These are phyloP conservation scores for Arachnopeziza araneosa DNA, from an alignment of 2,329 filamentous ascomycete genomes.

Conservation along the genomic window DNA sequence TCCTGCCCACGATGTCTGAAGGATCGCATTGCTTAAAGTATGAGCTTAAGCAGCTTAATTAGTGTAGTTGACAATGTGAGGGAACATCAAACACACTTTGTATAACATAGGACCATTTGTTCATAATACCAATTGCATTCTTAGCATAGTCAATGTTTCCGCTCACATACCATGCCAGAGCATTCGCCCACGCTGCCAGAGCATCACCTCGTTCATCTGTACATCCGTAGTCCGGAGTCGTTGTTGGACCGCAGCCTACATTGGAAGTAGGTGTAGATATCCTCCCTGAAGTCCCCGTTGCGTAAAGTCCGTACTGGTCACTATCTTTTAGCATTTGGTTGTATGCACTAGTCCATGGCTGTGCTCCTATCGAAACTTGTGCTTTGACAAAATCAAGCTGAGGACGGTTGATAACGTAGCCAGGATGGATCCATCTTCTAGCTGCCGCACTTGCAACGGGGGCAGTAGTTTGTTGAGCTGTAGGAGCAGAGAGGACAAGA, in stretches of 20 bases:
- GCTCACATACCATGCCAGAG: conserved; percentile 25
- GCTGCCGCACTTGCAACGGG: not conserved
- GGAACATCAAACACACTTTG: conserved; percentile 8
- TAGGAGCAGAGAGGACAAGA: not conserved
- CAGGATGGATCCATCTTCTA: conserved; percentile 3
- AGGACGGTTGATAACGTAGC: conserved; percentile 4
- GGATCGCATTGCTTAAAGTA: conserved; percentile 22
- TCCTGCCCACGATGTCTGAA: conserved; percentile 29
- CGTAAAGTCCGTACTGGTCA: conserved; percentile 12
- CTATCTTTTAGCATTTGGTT: conserved; percentile 15
- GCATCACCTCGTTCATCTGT: conserved; percentile 26
- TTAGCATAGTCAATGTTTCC: conserved; percentile 21
- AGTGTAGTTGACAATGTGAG: not conserved
- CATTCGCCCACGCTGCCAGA: conserved; percentile 26
- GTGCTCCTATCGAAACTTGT: conserved; percentile 1
- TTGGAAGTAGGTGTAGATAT: conserved; percentile 11
- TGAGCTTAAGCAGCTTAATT: conserved; percentile 11
- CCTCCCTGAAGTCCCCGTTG: conserved; percentile 4
- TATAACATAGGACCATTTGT: conserved; percentile 25
- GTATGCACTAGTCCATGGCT: conserved; percentile 17
- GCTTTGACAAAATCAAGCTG: conserved; percentile 8
- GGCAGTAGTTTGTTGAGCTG: not conserved
- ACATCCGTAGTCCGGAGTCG: conserved; percentile 26
- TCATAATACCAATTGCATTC: conserved; percentile 27
- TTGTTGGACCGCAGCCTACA: conserved; percentile 27